Evolutionary conservation across 306 rosid genomes (phyloP), one percentile per base, ranked within the genome.

Genomic region (Vigna radiata): DNA sequence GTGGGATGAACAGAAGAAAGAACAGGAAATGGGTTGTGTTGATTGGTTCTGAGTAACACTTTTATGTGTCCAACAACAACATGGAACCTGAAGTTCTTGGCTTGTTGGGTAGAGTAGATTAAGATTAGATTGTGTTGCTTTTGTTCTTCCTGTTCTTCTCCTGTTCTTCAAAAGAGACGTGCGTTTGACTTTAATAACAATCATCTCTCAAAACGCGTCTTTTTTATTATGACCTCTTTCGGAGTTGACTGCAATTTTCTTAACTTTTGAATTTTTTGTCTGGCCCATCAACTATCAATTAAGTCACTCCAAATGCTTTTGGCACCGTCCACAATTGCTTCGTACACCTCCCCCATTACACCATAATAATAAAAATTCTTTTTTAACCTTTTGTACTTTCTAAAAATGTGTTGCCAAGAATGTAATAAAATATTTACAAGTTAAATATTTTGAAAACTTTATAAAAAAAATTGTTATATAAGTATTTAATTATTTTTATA

Each of bases 151-250:
- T 50, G 44, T 9, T 18, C 23, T 31, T 50, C 29, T 69, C 39
- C 73, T 55, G 76, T 79, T 55, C 76, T 79, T 83, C 79, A 62
- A 55, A 79, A 72, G 60, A 50, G 84, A 70, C 83, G 44, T 85
- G 88, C 84, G 16, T 70, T 89, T 87, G 93, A 89, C 93, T 70
- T 76, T 25, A 44, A 73, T 14, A 62, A 64, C 74, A 74, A 64
- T 36, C 50, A 68, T 77, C 84, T 72, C 83, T 18, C 56, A 69
- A 78, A 79, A 82, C 88, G 91, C 91, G 93, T 83, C 72, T 60
- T 84, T 19, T 54, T 54, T n/a, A 50, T 50, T 17, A 29, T 19
- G 9, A 54, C 21, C 60, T 54, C 13, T 54, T 39, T 54, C 60
- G 0, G 6, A 54, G 60, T 54, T 54, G 70, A 64, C 70, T 5